Base-by-base conservation (phyloP, 306 rosid species). In the Prunus salicina region DNA sequence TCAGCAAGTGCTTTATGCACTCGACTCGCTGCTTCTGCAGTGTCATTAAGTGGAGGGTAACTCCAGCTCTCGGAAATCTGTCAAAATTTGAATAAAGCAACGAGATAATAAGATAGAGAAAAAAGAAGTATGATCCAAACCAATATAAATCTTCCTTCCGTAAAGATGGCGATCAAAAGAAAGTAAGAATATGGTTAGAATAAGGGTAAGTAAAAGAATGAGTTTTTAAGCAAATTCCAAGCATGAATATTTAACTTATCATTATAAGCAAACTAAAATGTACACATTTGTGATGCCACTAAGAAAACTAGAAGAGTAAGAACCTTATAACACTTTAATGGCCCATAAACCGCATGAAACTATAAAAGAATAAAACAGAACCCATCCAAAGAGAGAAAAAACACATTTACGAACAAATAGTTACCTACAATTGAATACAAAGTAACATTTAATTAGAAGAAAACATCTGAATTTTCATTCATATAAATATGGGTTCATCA, bases 11-110 rank as follows among this genome's bases (percentile, higher is more conserved):
- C 89, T 78, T 88, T 87, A 62, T 71, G 93, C 70, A 95, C 97
- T 81, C 77, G 87, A 74, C 80, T 82, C 28, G 97, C 97, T 43
- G 96, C 97, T 82, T 92, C 88, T 3, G 91, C 93, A 15, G 97
- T 92, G 79, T 92, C 98, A 38, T 80, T 88, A 32, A 95, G 93
- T 16, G 97, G 98, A 24, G 97, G 98, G 82, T 92, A 95, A 79
- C 98, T 95, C 98, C 98, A 95, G 84, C 91, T 95, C 78, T 95
- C 97, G 4, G 93, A 84, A 41, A 95, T 95, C 98, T 95, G 89
- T 32, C 56, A 58, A 55, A 83, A 82, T 47, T 78, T 73, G 53
- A 34, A 56, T 66, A 80, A 71, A 53, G 78, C 9, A 69, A 55
- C 8, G 13, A 27, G 27, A 71, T 69, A 11, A 18, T 77, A 43